Percentiles rank a stretch among this genome's conserved stretches.
Conservation (phyloP, 1,284 basidiomycete genomes). For the Ganoderma leucocontextum region DNA sequence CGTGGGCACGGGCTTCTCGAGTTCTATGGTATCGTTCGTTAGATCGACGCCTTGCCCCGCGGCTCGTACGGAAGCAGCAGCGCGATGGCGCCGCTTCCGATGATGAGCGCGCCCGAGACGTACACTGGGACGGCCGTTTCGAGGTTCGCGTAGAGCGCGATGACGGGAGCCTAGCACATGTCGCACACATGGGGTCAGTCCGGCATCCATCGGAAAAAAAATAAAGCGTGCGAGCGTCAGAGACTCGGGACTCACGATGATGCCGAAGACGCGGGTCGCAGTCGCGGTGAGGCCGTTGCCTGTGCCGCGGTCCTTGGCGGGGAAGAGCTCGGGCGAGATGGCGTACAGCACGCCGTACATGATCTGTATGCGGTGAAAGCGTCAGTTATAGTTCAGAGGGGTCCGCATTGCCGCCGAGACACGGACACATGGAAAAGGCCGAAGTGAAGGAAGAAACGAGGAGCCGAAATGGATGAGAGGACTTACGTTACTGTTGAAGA, state of each 20-base stretch:
- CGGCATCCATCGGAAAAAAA: conserved; percentile 25
- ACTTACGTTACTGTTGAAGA: conserved; percentile 65
- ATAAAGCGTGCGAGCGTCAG: background rate
- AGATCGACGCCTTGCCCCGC: conserved; percentile 67
- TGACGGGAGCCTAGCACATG: conserved; percentile 66
- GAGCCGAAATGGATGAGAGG: background rate
- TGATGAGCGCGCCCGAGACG: conserved; percentile 76
- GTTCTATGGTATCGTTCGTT: conserved; percentile 9
- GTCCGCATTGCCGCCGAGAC: background rate
- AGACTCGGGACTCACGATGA: conserved; percentile 57
- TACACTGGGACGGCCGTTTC: conserved; percentile 78
- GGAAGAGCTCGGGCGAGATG: conserved; percentile 75
- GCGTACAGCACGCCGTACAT: conserved; percentile 85
- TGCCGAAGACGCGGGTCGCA: conserved; percentile 66
- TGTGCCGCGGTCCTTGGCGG: conserved; percentile 74
- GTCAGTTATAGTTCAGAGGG: background rate
- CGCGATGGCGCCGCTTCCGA: conserved; percentile 69
- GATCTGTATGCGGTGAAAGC: conserved; percentile 46
- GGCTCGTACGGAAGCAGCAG: conserved; percentile 83
- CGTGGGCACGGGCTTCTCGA: background rate
- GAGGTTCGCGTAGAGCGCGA: conserved; percentile 75
- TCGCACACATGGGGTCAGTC: background rate
- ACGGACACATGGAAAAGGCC: conserved; percentile 13
- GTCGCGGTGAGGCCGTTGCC: conserved; percentile 66
- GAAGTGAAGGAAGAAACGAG: conserved; percentile 11